phyloP scores from a whole-genome alignment of 78 protist species.

The Bodo saltans region DNA sequence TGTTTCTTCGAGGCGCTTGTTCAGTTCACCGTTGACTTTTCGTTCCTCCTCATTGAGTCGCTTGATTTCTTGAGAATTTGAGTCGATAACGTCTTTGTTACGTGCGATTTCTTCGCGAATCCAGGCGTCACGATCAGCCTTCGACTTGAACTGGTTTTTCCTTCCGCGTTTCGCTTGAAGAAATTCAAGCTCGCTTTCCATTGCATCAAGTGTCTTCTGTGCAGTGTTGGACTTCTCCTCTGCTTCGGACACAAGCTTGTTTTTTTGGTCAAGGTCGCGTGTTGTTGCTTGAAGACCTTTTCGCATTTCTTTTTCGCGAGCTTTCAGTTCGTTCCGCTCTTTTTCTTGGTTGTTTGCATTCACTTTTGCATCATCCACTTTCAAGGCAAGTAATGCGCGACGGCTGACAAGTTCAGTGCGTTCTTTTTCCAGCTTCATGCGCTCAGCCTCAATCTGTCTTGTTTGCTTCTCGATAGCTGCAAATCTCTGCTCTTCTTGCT shows the following conservation, averaged over 20 bases:
- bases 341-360: no score
- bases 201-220: not conserved
- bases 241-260: not conserved
- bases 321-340: not conserved
- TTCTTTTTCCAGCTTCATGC: not conserved
- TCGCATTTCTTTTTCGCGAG: not conserved
- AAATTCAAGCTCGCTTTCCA: not conserved
- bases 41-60: conserved; percentile 11
- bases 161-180: conserved; percentile 66
- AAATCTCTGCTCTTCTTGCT: not conserved
- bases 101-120: conserved; percentile 42
- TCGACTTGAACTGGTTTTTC: conserved; percentile 51
- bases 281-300: not conserved
- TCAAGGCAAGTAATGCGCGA: not conserved
- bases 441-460: not conserved
- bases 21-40: not conserved
- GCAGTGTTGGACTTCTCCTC: not conserved
- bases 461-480: no score
- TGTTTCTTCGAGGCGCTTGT: not conserved
- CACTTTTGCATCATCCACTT: not conserved
- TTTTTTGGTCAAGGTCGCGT: not conserved
- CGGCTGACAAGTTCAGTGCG: not conserved
- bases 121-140: conserved; percentile 60
- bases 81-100: not conserved
- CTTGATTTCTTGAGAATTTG: not conserved